Percentiles rank a stretch among this genome's conserved stretches.
Conservation (phyloP, 164 flowering plant species). For the Sextonia rubra region DNA sequence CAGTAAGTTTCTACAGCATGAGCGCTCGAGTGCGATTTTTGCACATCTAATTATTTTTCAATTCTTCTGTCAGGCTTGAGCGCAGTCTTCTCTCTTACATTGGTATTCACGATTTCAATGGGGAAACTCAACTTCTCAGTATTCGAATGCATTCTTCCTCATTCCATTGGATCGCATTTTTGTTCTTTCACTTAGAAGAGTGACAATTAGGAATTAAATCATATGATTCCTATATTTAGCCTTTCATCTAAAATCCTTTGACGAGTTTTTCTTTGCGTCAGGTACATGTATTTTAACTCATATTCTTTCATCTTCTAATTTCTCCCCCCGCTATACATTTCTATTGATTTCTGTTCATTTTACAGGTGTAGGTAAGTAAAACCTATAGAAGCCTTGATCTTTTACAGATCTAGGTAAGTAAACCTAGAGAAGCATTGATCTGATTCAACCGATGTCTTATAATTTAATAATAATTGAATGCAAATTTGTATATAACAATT, state of each 20-base stretch:
- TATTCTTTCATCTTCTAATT: neutral
- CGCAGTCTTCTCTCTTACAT: neutral
- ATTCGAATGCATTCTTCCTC: neutral
- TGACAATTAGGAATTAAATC: constrained; percentile 66
- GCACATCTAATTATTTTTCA: too few relatives aligned
- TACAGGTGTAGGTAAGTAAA: constrained; percentile 47
- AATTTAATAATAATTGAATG: too few relatives aligned
- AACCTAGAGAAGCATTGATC: too few relatives aligned
- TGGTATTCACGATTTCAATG: neutral
- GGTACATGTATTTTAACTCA: constrained; percentile 34
- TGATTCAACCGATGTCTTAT: constrained; percentile 7
- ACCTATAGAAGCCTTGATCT: constrained; percentile 45
- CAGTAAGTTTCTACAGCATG: too few relatives aligned
- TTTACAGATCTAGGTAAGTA: too few relatives aligned
- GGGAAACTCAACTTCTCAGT: neutral
- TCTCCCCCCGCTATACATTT: neutral
- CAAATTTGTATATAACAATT: too few relatives aligned
- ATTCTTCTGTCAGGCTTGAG: too few relatives aligned
- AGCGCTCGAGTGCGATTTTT: too few relatives aligned
- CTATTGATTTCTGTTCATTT: constrained; percentile 5
- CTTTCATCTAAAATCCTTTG: constrained; percentile 78
- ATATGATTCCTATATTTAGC: constrained; percentile 49
- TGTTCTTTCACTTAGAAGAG: constrained; percentile 49
- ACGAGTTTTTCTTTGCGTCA: constrained; percentile 48
- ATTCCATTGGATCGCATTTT: neutral